Evolutionary conservation across 78 protist species (phyloP).

Genomic region (Isochrysis galbana): DNA sequence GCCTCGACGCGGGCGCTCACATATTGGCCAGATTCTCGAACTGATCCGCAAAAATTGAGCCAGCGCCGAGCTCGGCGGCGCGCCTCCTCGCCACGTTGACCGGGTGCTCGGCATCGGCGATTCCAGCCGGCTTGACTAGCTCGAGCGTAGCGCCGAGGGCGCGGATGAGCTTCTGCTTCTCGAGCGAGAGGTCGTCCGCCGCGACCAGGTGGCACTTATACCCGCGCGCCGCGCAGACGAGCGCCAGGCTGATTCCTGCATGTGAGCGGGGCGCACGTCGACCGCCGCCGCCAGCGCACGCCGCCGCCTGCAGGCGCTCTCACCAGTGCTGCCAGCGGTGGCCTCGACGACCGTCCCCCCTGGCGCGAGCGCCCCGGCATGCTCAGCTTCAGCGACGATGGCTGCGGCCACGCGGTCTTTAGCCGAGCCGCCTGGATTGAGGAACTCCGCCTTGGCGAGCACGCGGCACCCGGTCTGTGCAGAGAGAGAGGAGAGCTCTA

Average conservation of each 20-base stretch:
- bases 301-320: too few species aligned
- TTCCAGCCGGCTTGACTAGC: conserved; percentile 57
- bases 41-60: conserved; percentile 66
- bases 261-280: too few species aligned
- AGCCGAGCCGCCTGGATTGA: conserved; percentile 68
- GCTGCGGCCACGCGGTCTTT: conserved; percentile 55
- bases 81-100: neutral
- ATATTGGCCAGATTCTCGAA: conserved; percentile 73
- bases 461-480: neutral
- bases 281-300: too few species aligned
- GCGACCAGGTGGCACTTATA: conserved; percentile 51
- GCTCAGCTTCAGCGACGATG: neutral
- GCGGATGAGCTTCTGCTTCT: neutral
- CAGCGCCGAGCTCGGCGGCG: neutral
- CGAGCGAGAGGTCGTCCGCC: conserved; percentile 52
- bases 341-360: conserved; percentile 66
- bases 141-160: neutral
- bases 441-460: conserved; percentile 49
- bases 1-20: neutral
- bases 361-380: neutral
- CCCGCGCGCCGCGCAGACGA: conserved; percentile 68
- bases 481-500: conserved; percentile 7
- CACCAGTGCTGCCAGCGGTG: conserved; percentile 75
- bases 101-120: conserved; percentile 60
- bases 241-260: conserved; percentile 68